Base-by-base conservation (phyloP, 805 yeast genomes). In the Cyberlindnera veronae region DNA sequence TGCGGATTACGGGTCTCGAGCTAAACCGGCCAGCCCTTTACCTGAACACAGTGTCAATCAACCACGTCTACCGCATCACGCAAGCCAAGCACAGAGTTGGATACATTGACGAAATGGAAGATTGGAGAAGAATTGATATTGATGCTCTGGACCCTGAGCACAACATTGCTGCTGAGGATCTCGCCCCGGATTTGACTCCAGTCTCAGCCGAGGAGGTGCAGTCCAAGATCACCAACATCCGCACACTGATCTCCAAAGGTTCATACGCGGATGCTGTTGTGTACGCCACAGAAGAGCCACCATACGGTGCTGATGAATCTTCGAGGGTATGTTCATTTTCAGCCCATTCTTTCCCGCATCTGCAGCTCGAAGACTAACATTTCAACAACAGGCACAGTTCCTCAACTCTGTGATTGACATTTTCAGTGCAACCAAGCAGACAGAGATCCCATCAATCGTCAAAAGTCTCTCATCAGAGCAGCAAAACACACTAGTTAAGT, bases 101-200 rank as follows among this genome's bases (percentile, higher is more conserved):
- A n/a, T n/a, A n/a, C n/a, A n/a, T 28, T 5, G 5, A 24, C 28
- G 13, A 8, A 34, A 76, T 78, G 78, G 81, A 76, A 45, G 89
- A 83, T 58, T 85, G 95, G 95, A 84, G 99, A 76, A 80, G 93
- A 74, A 87, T 91, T 53, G 96, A 93, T 62, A 81, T 93, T 39
- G 98, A 93, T 63, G 85, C 88, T 14, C 80, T 79, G 50, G 96
- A 90, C 58, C 85, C 95, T 4, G 96, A 90, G 34, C 76, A 74
- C 52, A 68, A 67, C 14, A 63, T 85, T 47, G 71, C 81, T 23
- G 71, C 72, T 32, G 78, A 74, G 50, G 91, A 85, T 37, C 71
- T 86, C 54, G 64, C 74, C 16, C 77, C 76, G 11, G 74, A 75
- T 28, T 47, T 50, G 9, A 36, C 52, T 8, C 68, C 74, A 1